A percentile compares a stretch with the other conserved stretches of the same genome.
phyloP scores from a whole-genome alignment of 768 basidiomycete species.

The Ephemerocybe angulata region DNA sequence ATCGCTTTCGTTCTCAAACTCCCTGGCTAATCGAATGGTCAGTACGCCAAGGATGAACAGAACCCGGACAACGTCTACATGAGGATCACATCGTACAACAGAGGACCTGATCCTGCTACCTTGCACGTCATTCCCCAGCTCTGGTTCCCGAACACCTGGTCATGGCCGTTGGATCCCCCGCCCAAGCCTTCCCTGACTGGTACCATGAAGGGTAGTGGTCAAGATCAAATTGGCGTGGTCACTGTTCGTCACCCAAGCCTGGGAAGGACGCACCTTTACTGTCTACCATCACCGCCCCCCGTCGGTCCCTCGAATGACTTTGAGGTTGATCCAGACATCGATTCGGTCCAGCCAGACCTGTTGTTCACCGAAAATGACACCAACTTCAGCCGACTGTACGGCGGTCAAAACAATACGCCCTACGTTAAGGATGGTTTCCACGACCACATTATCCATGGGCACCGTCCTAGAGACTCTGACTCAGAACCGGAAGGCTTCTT shows the following conservation, averaged over 20 bases:
- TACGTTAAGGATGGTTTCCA: constrained; percentile 98
- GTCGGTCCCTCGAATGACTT: constrained; percentile 69
- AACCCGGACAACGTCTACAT: constrained; percentile 84
- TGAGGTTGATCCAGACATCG: constrained; percentile 58
- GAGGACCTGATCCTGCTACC: constrained; percentile 91
- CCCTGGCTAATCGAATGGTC: constrained; percentile 3
- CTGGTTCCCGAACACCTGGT: constrained; percentile 99
- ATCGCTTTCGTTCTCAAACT: neutral
- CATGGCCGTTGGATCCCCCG: constrained; percentile 75
- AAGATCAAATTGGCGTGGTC: constrained; percentile 54
- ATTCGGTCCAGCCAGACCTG: constrained; percentile 76
- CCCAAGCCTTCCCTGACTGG: constrained; percentile 59
- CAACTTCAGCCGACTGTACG: constrained; percentile 89
- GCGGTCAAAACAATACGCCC: constrained; percentile 74
- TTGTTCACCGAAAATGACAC: constrained; percentile 98
- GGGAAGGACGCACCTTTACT: constrained; percentile 79
- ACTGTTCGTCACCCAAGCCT: constrained; percentile 71
- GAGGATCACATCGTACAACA: constrained; percentile 94
- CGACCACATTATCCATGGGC: constrained; percentile 88
- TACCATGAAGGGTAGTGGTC: constrained; percentile 37
- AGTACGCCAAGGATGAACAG: constrained; percentile 98
- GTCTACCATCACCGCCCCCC: constrained; percentile 88
- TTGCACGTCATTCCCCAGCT: constrained; percentile 93
- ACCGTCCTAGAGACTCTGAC: constrained; percentile 60
- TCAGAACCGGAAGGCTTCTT: constrained; percentile 44